A percentile compares a stretch with the other conserved stretches of the same genome.
Evolutionary conservation across 306 rosid genomes (phyloP).

Genomic region (Gleditsia sinensis): DNA sequence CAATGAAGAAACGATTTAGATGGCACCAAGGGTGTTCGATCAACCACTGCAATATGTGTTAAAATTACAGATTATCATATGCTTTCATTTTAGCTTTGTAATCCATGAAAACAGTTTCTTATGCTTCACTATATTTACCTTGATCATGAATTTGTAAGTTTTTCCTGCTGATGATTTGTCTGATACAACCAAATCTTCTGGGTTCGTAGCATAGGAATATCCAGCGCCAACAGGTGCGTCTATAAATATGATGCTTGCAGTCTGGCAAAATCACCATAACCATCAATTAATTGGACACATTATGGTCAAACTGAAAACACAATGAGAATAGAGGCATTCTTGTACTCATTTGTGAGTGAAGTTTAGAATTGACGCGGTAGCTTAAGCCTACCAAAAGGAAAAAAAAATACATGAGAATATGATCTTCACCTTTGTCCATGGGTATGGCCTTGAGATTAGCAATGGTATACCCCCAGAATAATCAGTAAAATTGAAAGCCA

Average conservation of each 20-base stretch:
- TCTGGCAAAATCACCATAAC: background rate
- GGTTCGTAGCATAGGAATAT: background rate
- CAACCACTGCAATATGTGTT: background rate
- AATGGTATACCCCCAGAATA: background rate
- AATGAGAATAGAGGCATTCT: no score
- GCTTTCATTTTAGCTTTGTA: no score
- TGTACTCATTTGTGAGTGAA: no score
- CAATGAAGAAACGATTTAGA: background rate
- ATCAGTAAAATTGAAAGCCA: background rate
- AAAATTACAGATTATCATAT: background rate
- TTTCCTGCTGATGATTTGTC: background rate
- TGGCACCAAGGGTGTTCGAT: background rate
- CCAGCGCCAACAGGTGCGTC: slow-evolving; percentile 5
- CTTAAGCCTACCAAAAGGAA: no score
- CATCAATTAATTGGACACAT: no score
- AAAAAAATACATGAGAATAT: no score
- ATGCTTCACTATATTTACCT: background rate
- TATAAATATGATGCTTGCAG: background rate
- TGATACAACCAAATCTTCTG: background rate
- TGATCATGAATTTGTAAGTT: background rate
- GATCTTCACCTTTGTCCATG: background rate
- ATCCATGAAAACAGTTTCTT: no score
- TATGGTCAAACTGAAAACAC: no score
- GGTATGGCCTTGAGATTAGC: background rate
- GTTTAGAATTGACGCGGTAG: no score